Evolutionary conservation across 169 alveolate species (phyloP).

Genomic region (Cryptosporidium tyzzeri): DNA sequence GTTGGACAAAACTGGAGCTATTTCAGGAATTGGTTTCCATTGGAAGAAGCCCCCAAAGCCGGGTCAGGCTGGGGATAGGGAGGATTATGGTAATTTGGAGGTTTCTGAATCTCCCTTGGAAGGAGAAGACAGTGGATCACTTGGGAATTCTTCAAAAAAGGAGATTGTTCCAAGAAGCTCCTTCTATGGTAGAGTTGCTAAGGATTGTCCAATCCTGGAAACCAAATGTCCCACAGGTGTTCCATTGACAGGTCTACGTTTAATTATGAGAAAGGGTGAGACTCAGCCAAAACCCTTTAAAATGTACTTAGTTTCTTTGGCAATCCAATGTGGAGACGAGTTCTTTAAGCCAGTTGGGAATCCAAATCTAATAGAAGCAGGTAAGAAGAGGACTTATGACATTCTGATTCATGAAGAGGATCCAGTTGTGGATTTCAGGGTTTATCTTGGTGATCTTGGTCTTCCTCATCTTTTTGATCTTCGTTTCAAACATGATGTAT

Average conservation of each 20-base stretch:
- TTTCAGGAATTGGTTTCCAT: constrained; percentile 69
- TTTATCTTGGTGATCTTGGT: constrained; percentile 63
- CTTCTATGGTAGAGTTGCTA: constrained; percentile 67
- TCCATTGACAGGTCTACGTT: constrained; percentile 62
- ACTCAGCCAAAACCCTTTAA: constrained; percentile 54
- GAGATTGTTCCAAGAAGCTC: constrained; percentile 68
- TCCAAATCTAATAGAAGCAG: constrained; percentile 48
- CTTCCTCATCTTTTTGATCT: constrained; percentile 66
- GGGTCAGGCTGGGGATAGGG: constrained; percentile 70
- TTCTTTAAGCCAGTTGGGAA: constrained; percentile 58
- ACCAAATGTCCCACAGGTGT: constrained; percentile 71
- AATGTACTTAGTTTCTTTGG: constrained; percentile 33
- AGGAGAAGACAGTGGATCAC: not conserved
- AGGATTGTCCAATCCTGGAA: constrained; percentile 54
- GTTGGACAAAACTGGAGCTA: constrained; percentile 69
- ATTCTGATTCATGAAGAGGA: constrained; percentile 70
- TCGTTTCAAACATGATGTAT: constrained; percentile 31
- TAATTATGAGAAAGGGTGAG: constrained; percentile 64
- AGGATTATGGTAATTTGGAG: constrained; percentile 46
- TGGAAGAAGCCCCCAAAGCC: constrained; percentile 49
- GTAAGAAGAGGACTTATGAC: constrained; percentile 44
- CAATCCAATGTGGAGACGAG: constrained; percentile 72
- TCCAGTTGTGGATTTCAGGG: constrained; percentile 59
- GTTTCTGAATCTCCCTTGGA: constrained; percentile 19
- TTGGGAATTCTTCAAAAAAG: not conserved